Evolutionary conservation across 2,329 filamentous ascomycete species (phyloP).

Genomic region (Colletotrichum australisinense): DNA sequence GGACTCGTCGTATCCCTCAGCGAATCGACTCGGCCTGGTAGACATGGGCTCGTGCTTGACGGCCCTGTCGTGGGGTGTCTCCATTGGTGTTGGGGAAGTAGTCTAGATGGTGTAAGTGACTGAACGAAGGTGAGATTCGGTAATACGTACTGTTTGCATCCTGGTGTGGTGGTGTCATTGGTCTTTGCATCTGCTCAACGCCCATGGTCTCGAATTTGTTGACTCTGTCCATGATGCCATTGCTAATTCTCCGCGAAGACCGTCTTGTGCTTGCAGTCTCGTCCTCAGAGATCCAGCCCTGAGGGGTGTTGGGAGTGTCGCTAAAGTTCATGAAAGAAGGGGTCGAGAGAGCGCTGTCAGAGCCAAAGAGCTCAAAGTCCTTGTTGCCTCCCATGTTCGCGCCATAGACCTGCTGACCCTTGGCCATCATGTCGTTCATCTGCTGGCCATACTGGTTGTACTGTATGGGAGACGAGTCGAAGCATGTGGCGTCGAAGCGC

Average conservation of each 20-base stretch:
- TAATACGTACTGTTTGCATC: conserved; percentile 67
- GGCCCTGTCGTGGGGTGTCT: conserved; percentile 67
- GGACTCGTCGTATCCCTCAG: conserved; percentile 72
- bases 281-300: conserved; percentile 63
- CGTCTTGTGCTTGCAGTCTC: conserved; percentile 56
- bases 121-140: background rate
- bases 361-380: conserved; percentile 63
- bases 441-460: conserved; percentile 60
- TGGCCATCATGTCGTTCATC: conserved; percentile 59
- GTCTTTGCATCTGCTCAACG: conserved; percentile 58
- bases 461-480: conserved; percentile 54
- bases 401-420: conserved; percentile 56
- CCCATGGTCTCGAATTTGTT: conserved; percentile 68
- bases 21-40: conserved; percentile 60
- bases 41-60: conserved; percentile 51
- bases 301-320: conserved; percentile 54
- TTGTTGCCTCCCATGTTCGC: conserved; percentile 55
- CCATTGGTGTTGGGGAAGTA: conserved; percentile 76
- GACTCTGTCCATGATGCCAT: conserved; percentile 70
- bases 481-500: conserved; percentile 62
- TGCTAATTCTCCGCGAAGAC: conserved; percentile 65
- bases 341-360: conserved; percentile 59
- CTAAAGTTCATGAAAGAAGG: conserved; percentile 62
- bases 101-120: conserved; percentile 52
- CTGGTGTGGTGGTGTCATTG: conserved; percentile 72